A percentile compares a stretch with the other conserved stretches of the same genome.
These are phyloP conservation scores for Blastomyces emzantsi DNA, from an alignment of 2,329 filamentous ascomycete genomes.

Conservation along the genomic window DNA sequence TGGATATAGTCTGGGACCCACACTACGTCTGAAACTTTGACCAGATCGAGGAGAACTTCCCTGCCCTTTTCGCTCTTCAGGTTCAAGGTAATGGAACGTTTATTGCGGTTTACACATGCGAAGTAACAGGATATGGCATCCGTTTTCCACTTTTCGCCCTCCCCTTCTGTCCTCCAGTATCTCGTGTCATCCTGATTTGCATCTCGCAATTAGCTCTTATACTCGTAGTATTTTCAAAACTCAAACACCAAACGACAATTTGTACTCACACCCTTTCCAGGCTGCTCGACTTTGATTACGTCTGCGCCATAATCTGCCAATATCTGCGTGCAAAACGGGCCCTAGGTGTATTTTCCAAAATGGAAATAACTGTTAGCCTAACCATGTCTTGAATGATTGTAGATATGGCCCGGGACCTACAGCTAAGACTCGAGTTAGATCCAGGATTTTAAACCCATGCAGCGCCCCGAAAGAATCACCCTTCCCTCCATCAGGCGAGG, in stretches of 20 bases:
- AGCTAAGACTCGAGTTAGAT: slow-evolving; percentile 25
- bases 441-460: slow-evolving; percentile 23
- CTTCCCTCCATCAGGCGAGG: neutral
- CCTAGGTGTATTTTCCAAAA: slow-evolving; percentile 18
- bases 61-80: slow-evolving; percentile 24
- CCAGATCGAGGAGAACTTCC: slow-evolving; percentile 29
- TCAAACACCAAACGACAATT: slow-evolving; percentile 18
- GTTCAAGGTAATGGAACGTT: slow-evolving; percentile 32
- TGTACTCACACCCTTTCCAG: slow-evolving; percentile 24
- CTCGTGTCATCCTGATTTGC: slow-evolving; percentile 24
- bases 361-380: slow-evolving; percentile 1
- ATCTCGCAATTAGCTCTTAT: neutral
- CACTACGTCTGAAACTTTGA: slow-evolving; percentile 33
- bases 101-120: slow-evolving; percentile 39
- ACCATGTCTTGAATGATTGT: no score
- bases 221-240: slow-evolving; percentile 12
- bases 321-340: slow-evolving; percentile 37
- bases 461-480: slow-evolving; percentile 9
- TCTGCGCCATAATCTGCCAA: slow-evolving; percentile 39
- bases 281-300: slow-evolving; percentile 36
- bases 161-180: slow-evolving; percentile 25
- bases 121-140: slow-evolving; percentile 37
- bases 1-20: slow-evolving; percentile 13
- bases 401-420: slow-evolving; percentile 15
- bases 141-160: slow-evolving; percentile 23